Conservation (phyloP, 2,329 filamentous ascomycete genomes). For the Fusarium miscanthi region DNA sequence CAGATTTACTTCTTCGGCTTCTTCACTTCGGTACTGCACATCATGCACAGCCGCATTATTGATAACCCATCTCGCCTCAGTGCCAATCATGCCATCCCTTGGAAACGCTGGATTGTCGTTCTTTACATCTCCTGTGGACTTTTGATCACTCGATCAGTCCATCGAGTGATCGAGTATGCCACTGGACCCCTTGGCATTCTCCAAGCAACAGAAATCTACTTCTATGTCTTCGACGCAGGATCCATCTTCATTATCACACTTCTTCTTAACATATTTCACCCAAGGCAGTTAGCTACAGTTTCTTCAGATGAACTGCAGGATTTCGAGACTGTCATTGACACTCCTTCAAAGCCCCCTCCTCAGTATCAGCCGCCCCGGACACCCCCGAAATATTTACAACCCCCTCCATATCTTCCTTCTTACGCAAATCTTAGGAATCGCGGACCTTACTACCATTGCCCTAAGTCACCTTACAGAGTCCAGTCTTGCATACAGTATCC, state of each 20-base stretch:
- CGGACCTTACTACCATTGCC: not conserved
- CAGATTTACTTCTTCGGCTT: slow-evolving; percentile 65
- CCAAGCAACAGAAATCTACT: slow-evolving; percentile 47
- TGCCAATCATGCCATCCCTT: slow-evolving; percentile 33
- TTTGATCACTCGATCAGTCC: slow-evolving; percentile 53
- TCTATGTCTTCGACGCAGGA: slow-evolving; percentile 52
- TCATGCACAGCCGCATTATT: slow-evolving; percentile 54
- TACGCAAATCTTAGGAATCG: slow-evolving; percentile 10
- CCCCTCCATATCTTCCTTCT: slow-evolving; percentile 1
- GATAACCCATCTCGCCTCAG: slow-evolving; percentile 5
- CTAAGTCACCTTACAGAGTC: not conserved
- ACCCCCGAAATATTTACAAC: not conserved
- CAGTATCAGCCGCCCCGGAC: not conserved
- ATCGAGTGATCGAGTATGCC: slow-evolving; percentile 56
- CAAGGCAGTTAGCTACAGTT: not conserved
- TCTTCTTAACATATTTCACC: slow-evolving; percentile 33
- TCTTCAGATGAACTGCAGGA: not conserved
- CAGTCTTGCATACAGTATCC: slow-evolving; percentile 19
- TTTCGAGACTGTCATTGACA: not conserved
- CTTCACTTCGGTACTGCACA: slow-evolving; percentile 58
- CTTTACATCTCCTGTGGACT: slow-evolving; percentile 42
- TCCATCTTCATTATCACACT: slow-evolving; percentile 44
- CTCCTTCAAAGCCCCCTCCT: not conserved
- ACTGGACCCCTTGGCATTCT: slow-evolving; percentile 48
- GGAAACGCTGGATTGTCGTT: slow-evolving; percentile 42